These are phyloP conservation scores for Gliomastix tumulicola DNA, from an alignment of 2,329 filamentous ascomycete genomes.

Conservation along the genomic window DNA sequence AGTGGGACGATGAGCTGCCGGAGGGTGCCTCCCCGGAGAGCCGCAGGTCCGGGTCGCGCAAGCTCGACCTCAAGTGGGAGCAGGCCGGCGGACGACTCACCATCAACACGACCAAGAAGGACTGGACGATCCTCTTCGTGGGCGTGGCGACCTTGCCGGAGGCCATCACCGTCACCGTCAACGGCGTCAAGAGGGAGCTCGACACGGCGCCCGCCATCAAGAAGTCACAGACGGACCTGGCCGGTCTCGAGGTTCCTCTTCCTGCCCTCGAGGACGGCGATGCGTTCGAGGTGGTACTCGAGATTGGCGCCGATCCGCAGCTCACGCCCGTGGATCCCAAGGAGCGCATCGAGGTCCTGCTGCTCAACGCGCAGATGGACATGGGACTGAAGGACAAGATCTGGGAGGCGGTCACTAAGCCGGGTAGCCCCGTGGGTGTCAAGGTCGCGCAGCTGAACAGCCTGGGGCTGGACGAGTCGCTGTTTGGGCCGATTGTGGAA, in stretches of 20 bases:
- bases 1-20: slow-evolving; percentile 1
- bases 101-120: slow-evolving; percentile 1
- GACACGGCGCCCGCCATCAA: too few species aligned
- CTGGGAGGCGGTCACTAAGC: slow-evolving; percentile 9
- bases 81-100: slow-evolving; percentile 5
- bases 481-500: slow-evolving; percentile 16
- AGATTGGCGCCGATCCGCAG: slow-evolving; percentile 4
- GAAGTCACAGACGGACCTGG: too few species aligned
- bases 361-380: slow-evolving; percentile 17
- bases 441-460: slow-evolving; percentile 14
- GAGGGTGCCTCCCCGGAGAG: too few species aligned
- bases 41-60: too few species aligned
- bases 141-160: background rate
- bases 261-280: too few species aligned
- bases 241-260: too few species aligned
- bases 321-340: slow-evolving; percentile 8
- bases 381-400: slow-evolving; percentile 16
- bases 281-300: background rate
- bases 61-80: slow-evolving; percentile 3
- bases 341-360: slow-evolving; percentile 8
- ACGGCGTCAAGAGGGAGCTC: too few species aligned
- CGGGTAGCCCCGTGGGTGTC: slow-evolving; percentile 6
- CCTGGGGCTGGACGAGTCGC: slow-evolving; percentile 13
- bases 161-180: background rate
- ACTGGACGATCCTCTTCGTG: slow-evolving; percentile 6